Conservation (phyloP, 2,329 filamentous ascomycete genomes). For the Byssoonygena ceratinophila region DNA sequence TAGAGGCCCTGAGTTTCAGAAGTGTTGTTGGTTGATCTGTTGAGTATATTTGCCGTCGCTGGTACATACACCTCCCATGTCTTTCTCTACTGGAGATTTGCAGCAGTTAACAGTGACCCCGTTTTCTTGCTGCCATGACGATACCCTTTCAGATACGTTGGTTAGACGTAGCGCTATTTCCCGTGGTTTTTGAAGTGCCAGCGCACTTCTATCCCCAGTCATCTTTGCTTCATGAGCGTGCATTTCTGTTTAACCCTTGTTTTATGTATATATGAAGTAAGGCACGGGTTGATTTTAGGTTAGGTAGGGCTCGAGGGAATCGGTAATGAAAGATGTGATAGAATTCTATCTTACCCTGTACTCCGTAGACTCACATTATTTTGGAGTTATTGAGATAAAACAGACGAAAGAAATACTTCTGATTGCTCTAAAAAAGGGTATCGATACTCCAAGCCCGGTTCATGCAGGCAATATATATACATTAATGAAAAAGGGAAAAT, state of each 20-base stretch:
- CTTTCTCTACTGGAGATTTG: not conserved
- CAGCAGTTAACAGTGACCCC: not conserved
- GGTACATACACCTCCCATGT: not conserved
- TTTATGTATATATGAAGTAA: constrained; percentile 15
- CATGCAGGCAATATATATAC: not conserved
- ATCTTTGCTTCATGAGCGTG: not conserved
- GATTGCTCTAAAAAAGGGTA: constrained; percentile 5
- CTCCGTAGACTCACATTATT: no score
- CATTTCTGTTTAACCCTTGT: not conserved
- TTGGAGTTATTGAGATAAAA: no score
- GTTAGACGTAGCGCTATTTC: not conserved
- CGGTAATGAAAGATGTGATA: not conserved
- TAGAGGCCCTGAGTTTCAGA: constrained; percentile 87
- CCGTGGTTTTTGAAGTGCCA: not conserved
- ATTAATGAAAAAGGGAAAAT: constrained; percentile 4
- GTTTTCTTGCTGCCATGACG: not conserved
- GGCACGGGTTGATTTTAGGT: not conserved
- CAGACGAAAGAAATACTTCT: not conserved
- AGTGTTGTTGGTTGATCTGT: constrained; percentile 53
- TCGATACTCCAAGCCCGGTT: not conserved
- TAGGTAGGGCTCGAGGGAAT: not conserved
- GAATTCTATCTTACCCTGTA: no score
- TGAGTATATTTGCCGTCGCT: not conserved
- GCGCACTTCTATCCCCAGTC: not conserved
- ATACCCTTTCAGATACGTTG: constrained; percentile 6